phyloP scores from a whole-genome alignment of 2,329 filamentous ascomycete species.

The Septoria petroselini region DNA sequence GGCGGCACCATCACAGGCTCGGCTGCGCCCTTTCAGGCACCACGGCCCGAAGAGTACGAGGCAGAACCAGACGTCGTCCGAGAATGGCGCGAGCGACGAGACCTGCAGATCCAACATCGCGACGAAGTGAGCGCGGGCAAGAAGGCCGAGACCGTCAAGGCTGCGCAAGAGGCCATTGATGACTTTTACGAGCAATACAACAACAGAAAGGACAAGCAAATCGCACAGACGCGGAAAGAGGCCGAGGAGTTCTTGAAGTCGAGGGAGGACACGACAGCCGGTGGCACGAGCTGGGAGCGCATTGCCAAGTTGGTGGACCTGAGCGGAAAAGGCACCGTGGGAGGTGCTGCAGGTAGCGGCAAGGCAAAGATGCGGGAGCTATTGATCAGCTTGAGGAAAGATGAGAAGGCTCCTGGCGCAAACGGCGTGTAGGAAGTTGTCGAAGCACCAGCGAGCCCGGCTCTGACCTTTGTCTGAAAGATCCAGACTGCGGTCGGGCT shows the following conservation, averaged over 20 bases:
- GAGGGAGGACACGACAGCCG: slow-evolving; percentile 88
- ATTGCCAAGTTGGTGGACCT: slow-evolving; percentile 97
- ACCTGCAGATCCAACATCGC: slow-evolving; percentile 77
- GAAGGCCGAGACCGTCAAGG: slow-evolving; percentile 80
- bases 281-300: slow-evolving; percentile 96
- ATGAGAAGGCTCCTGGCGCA: slow-evolving; percentile 74
- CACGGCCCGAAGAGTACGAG: slow-evolving; percentile 61
- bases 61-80: slow-evolving; percentile 84
- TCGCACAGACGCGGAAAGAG: slow-evolving; percentile 83
- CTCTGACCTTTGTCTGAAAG: too few species aligned
- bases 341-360: slow-evolving; percentile 82
- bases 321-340: slow-evolving; percentile 84
- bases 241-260: slow-evolving; percentile 87
- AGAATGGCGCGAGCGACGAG: slow-evolving; percentile 87
- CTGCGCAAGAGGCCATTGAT: slow-evolving; percentile 91
- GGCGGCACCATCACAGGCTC: slow-evolving; percentile 77
- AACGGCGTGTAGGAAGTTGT: slow-evolving; percentile 39
- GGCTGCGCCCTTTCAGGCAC: slow-evolving; percentile 54
- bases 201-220: slow-evolving; percentile 91
- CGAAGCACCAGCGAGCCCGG: neutral
- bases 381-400: slow-evolving; percentile 82
- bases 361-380: slow-evolving; percentile 96
- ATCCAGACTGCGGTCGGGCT: too few species aligned
- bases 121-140: slow-evolving; percentile 78
- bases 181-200: slow-evolving; percentile 99